Conservation (phyloP, 2,329 filamentous ascomycete species). For the Xylariaceae sp. region DNA sequence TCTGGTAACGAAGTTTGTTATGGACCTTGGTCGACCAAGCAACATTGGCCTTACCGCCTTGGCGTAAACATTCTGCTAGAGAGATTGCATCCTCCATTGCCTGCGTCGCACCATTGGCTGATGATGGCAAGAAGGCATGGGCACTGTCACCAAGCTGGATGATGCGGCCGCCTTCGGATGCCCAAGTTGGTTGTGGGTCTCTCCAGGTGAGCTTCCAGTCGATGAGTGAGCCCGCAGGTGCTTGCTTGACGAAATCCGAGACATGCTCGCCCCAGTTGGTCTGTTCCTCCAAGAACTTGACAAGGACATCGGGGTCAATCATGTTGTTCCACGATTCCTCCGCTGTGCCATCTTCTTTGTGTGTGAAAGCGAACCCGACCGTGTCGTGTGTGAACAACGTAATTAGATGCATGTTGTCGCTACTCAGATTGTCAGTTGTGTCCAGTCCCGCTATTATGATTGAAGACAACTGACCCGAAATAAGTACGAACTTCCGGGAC, state of each 20-base stretch:
- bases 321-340: conserved; percentile 10
- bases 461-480: conserved; percentile 3
- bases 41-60: conserved; percentile 17
- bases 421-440: background rate
- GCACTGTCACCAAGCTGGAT: conserved; percentile 35
- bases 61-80: conserved; percentile 29
- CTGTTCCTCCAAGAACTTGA: conserved; percentile 7
- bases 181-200: conserved; percentile 31
- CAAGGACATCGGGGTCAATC: conserved; percentile 5
- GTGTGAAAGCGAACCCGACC: conserved; percentile 11
- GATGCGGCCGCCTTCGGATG: conserved; percentile 27
- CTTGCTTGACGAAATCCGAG: conserved; percentile 16
- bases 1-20: conserved; percentile 16
- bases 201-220: conserved; percentile 36
- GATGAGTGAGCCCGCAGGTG: conserved; percentile 31
- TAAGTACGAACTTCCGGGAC: conserved; percentile 11
- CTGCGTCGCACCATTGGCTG: conserved; percentile 34
- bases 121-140: conserved; percentile 34
- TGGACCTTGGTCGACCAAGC: conserved; percentile 12
- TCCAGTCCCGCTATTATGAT: background rate
- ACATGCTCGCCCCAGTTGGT: conserved; percentile 10
- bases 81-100: conserved; percentile 35
- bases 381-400: conserved; percentile 10
- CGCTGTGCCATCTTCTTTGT: conserved; percentile 10
- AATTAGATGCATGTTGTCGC: conserved; percentile 9